phyloP scores from a whole-genome alignment of 371 early-diverging fungal genomes.

The Gilbertella persicaria region DNA sequence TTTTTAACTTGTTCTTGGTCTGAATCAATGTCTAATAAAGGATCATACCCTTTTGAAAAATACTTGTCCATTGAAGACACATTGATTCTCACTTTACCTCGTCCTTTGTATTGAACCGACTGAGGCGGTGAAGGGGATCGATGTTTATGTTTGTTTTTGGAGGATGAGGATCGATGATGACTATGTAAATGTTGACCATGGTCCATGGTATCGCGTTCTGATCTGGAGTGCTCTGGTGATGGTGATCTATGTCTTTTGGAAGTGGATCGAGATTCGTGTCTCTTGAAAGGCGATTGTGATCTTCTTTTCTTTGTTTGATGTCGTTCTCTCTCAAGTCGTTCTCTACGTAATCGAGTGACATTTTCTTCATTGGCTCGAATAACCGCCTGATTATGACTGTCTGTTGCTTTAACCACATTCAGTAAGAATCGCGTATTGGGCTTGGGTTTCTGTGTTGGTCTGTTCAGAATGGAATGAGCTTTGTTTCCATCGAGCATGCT shows the following conservation, averaged over 20 bases:
- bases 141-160: neutral
- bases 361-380: slow-evolving; percentile 53
- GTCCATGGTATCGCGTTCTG: too few relatives aligned
- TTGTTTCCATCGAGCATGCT: slow-evolving; percentile 6
- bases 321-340: slow-evolving; percentile 21
- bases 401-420: slow-evolving; percentile 69
- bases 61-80: slow-evolving; percentile 72
- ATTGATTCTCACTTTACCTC: slow-evolving; percentile 35
- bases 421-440: slow-evolving; percentile 73
- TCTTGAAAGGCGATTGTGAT: neutral
- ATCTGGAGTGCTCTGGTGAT: neutral
- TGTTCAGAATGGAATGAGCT: too few relatives aligned
- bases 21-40: slow-evolving; percentile 59
- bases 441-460: slow-evolving; percentile 38
- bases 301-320: neutral
- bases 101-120: slow-evolving; percentile 26
- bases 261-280: neutral
- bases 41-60: slow-evolving; percentile 70
- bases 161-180: neutral
- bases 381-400: slow-evolving; percentile 72
- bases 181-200: too few relatives aligned
- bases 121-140: neutral
- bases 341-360: slow-evolving; percentile 30
- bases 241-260: neutral
- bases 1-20: slow-evolving; percentile 48